Base-by-base conservation (phyloP, 75 land plant genomes). In the Picea sitchensis region DNA sequence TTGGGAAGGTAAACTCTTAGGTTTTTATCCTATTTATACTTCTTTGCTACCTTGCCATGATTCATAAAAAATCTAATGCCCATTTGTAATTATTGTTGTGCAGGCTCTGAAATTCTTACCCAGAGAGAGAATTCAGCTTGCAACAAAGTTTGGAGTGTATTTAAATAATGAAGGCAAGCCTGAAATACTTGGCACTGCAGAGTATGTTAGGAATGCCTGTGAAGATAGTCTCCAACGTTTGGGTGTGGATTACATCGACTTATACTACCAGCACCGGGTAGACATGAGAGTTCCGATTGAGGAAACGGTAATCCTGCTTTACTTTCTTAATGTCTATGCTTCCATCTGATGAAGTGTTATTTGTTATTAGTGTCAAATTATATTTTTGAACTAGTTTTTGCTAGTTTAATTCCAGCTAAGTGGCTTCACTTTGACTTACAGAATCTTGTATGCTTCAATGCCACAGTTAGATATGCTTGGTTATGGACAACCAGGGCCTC, bases 81-180 rank as follows among this genome's bases (percentile, higher is more conserved):
- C 17, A 58, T 18, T 78, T 41, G 54, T 57, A 6, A 14, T 31
- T 79, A 21, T 20, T 44, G 74, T 11, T 44, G 9, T 78, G n/a
- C 73, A 88, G 90, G 90, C 83, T 3, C 57, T 88, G 63, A 88
- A 88, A 79, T 73, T 82, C 23, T 61, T 88, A 38, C 90, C 90
- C 12, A 71, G 85, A 47, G 79, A 84, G 44, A 84, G 65, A 23
- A 56, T 84, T 59, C 85, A 84, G 23, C 18, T 84, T 61, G 83
- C 85, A 58, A 82, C 85, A 41, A 84, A 84, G 61, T 84, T 84
- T 56, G 85, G 58, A 30, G 3, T 56, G 20, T 5, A 26, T 13
- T 4, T 30, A 13, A 3, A 9, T 41, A 64, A 62, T 54, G 30
- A 13, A 21, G 82, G 82, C 30, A 71, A 14, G 14, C 0, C 14